Evolutionary conservation across 179 eudicot species (phyloP).

Genomic region (Beta lomatogona): DNA sequence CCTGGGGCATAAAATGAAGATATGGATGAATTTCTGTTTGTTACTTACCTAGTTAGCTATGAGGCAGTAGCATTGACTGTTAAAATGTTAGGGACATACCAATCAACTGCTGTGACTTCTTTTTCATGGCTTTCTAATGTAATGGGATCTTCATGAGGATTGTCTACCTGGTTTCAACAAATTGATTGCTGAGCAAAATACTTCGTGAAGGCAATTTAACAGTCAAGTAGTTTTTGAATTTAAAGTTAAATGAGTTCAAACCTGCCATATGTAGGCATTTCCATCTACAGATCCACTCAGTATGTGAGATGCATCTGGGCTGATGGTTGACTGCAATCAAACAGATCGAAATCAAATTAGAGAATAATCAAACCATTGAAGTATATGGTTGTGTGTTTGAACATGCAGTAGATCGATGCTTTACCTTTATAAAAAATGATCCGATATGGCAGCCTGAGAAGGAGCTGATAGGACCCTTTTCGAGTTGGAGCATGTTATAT

Average conservation of each 20-base stretch:
- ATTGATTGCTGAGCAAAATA: not conserved
- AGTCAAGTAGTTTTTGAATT: not conserved
- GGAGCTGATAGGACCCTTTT: constrained; percentile 78
- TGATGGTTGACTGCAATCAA: constrained; percentile 65
- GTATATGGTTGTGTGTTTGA: not conserved
- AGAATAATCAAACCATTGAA: not conserved
- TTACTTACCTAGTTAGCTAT: not conserved
- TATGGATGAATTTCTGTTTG: not conserved
- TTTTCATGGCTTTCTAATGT: constrained; percentile 65
- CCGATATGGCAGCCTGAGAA: constrained; percentile 69
- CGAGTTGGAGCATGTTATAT: constrained; percentile 79
- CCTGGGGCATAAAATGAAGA: constrained; percentile 44
- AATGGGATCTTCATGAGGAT: constrained; percentile 63
- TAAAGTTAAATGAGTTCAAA: constrained; percentile 25
- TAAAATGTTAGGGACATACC: constrained; percentile 44
- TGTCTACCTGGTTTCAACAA: constrained; percentile 52
- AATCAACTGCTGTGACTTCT: constrained; percentile 89
- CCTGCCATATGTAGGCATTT: constrained; percentile 98
- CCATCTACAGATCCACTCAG: constrained; percentile 90
- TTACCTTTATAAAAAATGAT: constrained; percentile 88
- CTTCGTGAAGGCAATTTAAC: not conserved
- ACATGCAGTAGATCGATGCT: not conserved
- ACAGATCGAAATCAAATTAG: not conserved
- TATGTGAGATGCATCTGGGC: constrained; percentile 91
- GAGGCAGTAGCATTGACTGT: not conserved